Evolutionary conservation across 2,329 filamentous ascomycete genomes (phyloP).

Genomic region (Fusarium dlaminii): DNA sequence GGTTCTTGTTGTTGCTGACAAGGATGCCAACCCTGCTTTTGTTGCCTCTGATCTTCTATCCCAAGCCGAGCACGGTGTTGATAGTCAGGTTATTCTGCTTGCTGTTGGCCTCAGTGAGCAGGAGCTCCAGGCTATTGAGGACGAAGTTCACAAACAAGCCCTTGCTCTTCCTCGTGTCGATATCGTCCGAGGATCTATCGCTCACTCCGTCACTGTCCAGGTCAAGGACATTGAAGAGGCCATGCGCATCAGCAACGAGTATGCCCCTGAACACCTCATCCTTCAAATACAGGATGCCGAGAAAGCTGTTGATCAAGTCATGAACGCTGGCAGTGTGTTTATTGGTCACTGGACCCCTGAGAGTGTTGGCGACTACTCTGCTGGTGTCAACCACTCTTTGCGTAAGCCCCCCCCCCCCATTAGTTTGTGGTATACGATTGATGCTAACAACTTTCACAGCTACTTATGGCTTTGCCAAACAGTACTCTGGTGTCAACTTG

Average conservation of each 20-base stretch:
- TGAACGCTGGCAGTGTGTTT: conserved; percentile 96
- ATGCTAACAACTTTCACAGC: conserved; percentile 61
- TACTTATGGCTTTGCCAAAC: conserved; percentile 97
- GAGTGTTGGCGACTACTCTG: conserved; percentile 97
- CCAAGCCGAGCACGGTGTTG: conserved; percentile 95
- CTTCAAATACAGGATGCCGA: conserved; percentile 85
- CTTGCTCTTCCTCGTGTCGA: conserved; percentile 88
- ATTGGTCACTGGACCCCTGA: conserved; percentile 97
- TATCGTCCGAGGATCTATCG: conserved; percentile 89
- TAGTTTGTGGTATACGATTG: not conserved
- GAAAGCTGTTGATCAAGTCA: conserved; percentile 77
- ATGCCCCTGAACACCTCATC: conserved; percentile 96
- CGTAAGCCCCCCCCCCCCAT: conserved; percentile 71
- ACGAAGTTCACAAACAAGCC: conserved; percentile 89
- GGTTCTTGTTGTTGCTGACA: conserved; percentile 94
- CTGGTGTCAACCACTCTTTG: conserved; percentile 95
- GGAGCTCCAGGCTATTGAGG: conserved; percentile 84
- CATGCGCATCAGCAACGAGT: conserved; percentile 87
- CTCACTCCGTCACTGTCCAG: conserved; percentile 88
- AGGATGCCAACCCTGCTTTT: conserved; percentile 88
- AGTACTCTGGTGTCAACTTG: conserved; percentile 97
- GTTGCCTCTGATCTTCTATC: conserved; percentile 94
- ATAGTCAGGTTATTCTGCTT: conserved; percentile 93
- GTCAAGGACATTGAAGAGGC: conserved; percentile 77
- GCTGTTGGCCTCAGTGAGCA: conserved; percentile 80